Percentiles rank a stretch among this genome's conserved stretches.
Evolutionary conservation across 2,329 filamentous ascomycete genomes (phyloP).

Genomic region (Colletotrichum siamense): DNA sequence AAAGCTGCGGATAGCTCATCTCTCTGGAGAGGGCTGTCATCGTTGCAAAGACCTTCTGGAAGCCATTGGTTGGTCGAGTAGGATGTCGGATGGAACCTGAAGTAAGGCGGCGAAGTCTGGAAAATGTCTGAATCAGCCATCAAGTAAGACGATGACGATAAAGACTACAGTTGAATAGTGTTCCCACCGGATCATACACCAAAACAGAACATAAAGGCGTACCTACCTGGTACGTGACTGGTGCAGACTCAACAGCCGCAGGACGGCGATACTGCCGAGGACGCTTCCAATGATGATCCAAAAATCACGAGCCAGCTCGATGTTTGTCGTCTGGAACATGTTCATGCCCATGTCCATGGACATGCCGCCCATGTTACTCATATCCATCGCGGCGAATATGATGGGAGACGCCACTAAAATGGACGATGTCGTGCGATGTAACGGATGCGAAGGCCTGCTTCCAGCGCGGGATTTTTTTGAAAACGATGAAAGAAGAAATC

Average conservation of each 20-base stretch:
- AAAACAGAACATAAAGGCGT: neutral
- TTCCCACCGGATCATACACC: neutral
- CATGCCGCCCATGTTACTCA: neutral
- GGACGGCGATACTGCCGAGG: slow-evolving; percentile 40
- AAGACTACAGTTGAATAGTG: neutral
- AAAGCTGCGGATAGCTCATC: slow-evolving; percentile 58
- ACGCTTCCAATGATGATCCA: slow-evolving; percentile 63
- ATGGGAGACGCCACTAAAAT: neutral
- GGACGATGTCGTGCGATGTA: neutral
- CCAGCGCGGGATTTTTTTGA: neutral
- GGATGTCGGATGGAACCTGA: neutral
- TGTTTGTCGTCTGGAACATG: neutral
- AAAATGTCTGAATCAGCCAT: neutral
- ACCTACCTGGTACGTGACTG: neutral
- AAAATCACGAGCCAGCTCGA: slow-evolving; percentile 45
- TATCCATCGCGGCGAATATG: neutral
- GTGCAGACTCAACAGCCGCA: neutral
- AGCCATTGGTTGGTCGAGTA: neutral
- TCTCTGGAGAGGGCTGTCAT: slow-evolving; percentile 62
- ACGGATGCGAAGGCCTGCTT: neutral
- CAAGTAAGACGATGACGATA: neutral
- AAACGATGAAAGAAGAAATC: neutral
- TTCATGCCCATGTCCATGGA: neutral
- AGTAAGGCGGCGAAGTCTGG: neutral
- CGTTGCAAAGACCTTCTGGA: slow-evolving; percentile 39